Base-by-base conservation (phyloP, 257 asterid genomes). In the Nicotiana knightiana region DNA sequence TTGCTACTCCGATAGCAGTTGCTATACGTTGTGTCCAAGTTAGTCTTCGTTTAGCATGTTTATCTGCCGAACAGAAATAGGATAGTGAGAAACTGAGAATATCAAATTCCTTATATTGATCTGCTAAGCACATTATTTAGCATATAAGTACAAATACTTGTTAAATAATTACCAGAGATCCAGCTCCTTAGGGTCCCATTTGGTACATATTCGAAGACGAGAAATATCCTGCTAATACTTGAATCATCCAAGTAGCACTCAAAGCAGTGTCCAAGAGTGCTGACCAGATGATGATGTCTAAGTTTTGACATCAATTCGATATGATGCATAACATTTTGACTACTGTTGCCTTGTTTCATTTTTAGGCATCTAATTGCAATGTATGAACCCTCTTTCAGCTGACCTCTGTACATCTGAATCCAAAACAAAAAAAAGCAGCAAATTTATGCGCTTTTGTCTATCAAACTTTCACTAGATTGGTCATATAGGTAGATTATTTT, bases 181-280 rank as follows among this genome's bases (percentile, higher is more conserved):
- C 95, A 93, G 90, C 89, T 91, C 86, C 98, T 89, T 70, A 95
- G 90, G 66, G 91, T 91, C 84, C 98, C 97, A 18, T 91, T 91
- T 4, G 97, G 92, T 28, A 91, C 96, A 75, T 92, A 90, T 61
- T 93, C 99, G 63, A 93, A 95, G 83, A 95, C 89, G 5, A 93
- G 90, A 83, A 92, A 90, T 61, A 93, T 88, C 77, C 97, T 88
- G 91, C 97, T 92, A 53, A 91, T 89, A 67, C 89, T 91, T 6
- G 97, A 91, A 87, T 93, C 99, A 78, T 95, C 98, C 88, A 90
- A 87, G 89, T 87, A 81, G 83, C 88, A 92, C 88, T 91, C 97
- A 8, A 95, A 92, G 91, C 99, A 95, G 88, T 93, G 98, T 63
- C 99, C 99, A 67, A 93, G 92, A 83, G 96, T 87, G 76, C 97